Conservation (phyloP, 1,284 basidiomycete genomes). For the Melampsora americana region DNA sequence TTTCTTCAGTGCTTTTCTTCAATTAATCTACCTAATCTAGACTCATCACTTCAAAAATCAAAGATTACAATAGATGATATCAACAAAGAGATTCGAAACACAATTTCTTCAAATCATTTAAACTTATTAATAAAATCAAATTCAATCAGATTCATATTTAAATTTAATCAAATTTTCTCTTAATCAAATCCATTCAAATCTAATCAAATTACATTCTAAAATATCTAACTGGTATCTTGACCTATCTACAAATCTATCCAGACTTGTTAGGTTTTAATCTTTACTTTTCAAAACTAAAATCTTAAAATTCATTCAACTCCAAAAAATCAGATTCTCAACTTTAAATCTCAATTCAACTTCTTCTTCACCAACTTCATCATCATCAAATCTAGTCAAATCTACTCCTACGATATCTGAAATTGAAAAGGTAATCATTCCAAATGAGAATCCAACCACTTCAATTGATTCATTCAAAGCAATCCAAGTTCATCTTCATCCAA, state of each 20-base stretch:
- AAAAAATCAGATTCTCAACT: conserved; percentile 62
- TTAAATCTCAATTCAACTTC: no score
- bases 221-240: conserved; percentile 49
- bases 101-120: conserved; percentile 48
- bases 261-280: no score
- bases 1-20: neutral
- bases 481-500: conserved; percentile 8
- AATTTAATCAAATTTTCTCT: conserved; percentile 54
- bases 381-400: neutral
- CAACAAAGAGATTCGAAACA: conserved; percentile 5
- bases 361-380: no score
- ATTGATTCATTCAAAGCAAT: conserved; percentile 20
- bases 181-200: no score
- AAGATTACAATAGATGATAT: conserved; percentile 15
- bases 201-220: conserved; percentile 49
- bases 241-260: no score
- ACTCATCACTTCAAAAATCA: neutral
- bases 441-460: neutral
- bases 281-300: conserved; percentile 67
- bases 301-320: conserved; percentile 78
- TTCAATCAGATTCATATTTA: conserved; percentile 56
- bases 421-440: conserved; percentile 2
- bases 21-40: conserved; percentile 60
- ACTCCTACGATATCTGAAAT: conserved; percentile 16
- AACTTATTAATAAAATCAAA: conserved; percentile 55